These are phyloP conservation scores for Chaetomiaceae sp. DNA, from an alignment of 2,329 filamentous ascomycete species.

Conservation along the genomic window DNA sequence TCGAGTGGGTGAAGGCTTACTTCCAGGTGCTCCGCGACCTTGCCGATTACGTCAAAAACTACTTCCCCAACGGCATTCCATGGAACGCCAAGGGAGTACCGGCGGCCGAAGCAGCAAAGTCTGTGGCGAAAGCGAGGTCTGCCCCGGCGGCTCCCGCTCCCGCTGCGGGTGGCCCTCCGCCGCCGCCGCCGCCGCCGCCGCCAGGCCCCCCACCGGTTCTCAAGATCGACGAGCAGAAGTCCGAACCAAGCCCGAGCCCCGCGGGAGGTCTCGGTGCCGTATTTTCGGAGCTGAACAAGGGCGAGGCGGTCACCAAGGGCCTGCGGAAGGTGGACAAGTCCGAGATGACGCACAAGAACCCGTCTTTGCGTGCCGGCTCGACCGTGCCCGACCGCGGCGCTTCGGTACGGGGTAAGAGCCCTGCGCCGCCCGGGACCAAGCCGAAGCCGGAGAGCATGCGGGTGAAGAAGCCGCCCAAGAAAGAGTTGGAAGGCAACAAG, in stretches of 20 bases:
- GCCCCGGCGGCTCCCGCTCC: constrained; percentile 43
- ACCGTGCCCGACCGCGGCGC: constrained; percentile 57
- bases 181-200: constrained; percentile 65
- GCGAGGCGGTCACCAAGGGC: constrained; percentile 77
- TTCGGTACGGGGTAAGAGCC: constrained; percentile 67
- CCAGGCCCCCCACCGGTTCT: constrained; percentile 63
- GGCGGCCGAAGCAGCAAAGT: constrained; percentile 58
- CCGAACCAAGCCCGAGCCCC: constrained; percentile 40
- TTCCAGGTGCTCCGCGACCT: constrained; percentile 85
- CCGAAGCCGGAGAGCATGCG: constrained; percentile 82
- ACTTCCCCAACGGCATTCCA: constrained; percentile 69
- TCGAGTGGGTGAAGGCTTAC: constrained; percentile 89
- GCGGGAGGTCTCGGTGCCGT: constrained; percentile 72
- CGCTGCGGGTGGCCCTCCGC: constrained; percentile 48
- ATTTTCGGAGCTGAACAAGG: constrained; percentile 86
- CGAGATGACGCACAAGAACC: constrained; percentile 99
- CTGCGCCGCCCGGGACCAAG: constrained; percentile 80
- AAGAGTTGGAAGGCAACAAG: constrained; percentile 81
- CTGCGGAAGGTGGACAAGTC: constrained; percentile 91
- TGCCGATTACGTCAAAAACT: constrained; percentile 74
- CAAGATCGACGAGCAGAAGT: constrained; percentile 47
- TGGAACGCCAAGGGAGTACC: constrained; percentile 81
- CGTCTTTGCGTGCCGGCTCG: constrained; percentile 67
- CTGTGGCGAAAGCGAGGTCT: constrained; percentile 43
- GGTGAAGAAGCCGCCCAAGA: constrained; percentile 71